Evolutionary conservation across 192 early-diverging fungal genomes (phyloP), one percentile per base, ranked within the genome.

Genomic region (Phlyctochytrium planicorne): DNA sequence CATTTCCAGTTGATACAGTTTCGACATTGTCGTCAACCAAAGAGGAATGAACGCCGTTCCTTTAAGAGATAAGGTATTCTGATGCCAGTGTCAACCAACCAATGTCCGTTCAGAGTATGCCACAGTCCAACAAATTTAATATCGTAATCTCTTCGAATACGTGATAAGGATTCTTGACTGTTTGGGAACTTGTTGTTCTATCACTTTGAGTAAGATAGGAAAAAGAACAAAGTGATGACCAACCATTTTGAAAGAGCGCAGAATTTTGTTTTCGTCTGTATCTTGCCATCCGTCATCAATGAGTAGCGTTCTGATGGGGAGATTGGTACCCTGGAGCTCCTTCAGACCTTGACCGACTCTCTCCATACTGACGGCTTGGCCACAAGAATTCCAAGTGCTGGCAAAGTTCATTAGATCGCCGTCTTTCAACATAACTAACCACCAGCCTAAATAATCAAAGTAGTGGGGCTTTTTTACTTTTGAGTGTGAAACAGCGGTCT

Each of bases 261-360:
- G 47, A 27, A 31, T 34, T 35, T 24, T 29, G 1, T 61, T 37
- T 1, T 23, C 14, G 50, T 61, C 67, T 0, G 30, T 36, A 61
- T 37, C 35, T 47, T 68, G 67, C 67, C 67, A 68, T 14, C 67
- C 67, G 34, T 68, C 67, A 32, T 68, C 67, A 60, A 68, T 62
- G 31, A 68, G 47, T 20, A 68, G 35, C 57, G 31, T 34, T 20
- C 31, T 23, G 40, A 68, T 32, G 25, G 25, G 30, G 20, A 68
- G 59, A 4, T 30, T 36, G 32, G 12, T 14, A 17, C 47, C 59
- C 10, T 68, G 27, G 10, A 68, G 31, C 27, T 30, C 34, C 10
- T 34, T 24, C 31, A 68, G 6, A 1, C 67, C 67, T n/a, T 17
- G 17, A 6, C n/a, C 33, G 30, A 68, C 52, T 4, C 25, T 29